Conservation (phyloP, 306 rosid genomes). For the Malus domestica region ASM211411v1 NC_041801.1:44315001-44315500, state of each 20-base stretch:
- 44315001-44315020: constrained; percentile 32
- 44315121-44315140: background rate
- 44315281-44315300: no score
- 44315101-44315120: background rate
- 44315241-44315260: no score
- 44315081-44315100: background rate
- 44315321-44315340: no score
- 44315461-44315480: background rate
- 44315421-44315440: constrained; percentile 10
- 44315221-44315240: no score
- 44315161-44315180: constrained; percentile 7
- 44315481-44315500: background rate
- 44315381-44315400: constrained; percentile 32
- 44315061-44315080: background rate
- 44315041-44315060: background rate
- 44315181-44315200: no score
- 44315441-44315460: background rate
- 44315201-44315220: no score
- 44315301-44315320: rapidly evolving
- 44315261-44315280: no score
- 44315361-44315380: no score
- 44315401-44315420: constrained; percentile 62
- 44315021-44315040: background rate
- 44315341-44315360: no score
- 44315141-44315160: background rate